Base-by-base conservation (phyloP, 1,284 basidiomycete genomes). In the Porodaedalea pini region DNA sequence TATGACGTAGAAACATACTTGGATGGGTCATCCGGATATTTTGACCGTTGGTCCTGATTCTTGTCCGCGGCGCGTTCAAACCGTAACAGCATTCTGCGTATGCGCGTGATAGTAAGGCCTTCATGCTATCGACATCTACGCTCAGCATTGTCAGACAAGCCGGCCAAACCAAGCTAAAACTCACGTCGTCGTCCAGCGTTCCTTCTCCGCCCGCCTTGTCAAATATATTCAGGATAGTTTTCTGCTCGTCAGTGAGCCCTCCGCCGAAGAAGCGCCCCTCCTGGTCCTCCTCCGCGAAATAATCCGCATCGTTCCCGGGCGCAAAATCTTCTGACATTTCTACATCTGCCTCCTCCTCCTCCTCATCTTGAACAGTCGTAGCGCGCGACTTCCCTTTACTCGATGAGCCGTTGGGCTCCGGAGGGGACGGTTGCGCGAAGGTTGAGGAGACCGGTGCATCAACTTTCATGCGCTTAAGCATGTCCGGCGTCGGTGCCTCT, bases 191-290 rank as follows among this genome's bases (percentile, higher is more conserved):
- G 48, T 84, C 81, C 19, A 78, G 27, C 11, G 56, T 78, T 5
- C 81, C 85, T 51, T 86, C 80, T 23, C 75, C 78, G 27, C 78
- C 82, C 7, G 83, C 84, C 55, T 78, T 78, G 62, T 93, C 94
- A 69, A 98, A 94, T 60, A 97, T 94, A 62, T 90, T 92, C 56
- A 92, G 66, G 54, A 96, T 90, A 52, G 92, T 87, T 69, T 95
- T 94, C 74, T 98, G 94, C 68, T 94, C 88, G 31, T 79, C 79
- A 2, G 92, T 95, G 58, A 97, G 75, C 0, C 94, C 94, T 2
- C 94, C 92, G 29, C 94, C 94, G 68, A 90, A 97, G 75, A 97
- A 96, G 11, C 94, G 78, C 0, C 94, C 94, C 63, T 95, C 93
- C 25, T 88, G 90, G 66, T 96, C 94, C 69, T 95, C 93, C 65